These are phyloP conservation scores for Trichoderma pleuroti DNA, from an alignment of 2,329 filamentous ascomycete genomes.

Conservation along the genomic window DNA sequence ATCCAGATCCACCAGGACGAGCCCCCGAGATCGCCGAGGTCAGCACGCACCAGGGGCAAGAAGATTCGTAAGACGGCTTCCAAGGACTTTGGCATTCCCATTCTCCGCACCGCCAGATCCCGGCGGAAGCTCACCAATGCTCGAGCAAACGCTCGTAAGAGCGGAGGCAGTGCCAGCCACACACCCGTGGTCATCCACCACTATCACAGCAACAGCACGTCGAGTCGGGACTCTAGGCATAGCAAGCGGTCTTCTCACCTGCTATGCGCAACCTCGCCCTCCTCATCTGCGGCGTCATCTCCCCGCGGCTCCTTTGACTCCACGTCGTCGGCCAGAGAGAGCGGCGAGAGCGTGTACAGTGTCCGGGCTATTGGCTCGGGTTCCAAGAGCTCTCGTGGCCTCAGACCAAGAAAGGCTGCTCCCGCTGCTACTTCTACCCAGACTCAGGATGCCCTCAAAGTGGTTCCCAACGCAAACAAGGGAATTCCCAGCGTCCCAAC, in stretches of 20 bases:
- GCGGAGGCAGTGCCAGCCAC: not conserved
- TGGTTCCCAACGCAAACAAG: constrained; percentile 45
- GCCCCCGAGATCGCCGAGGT: constrained; percentile 13
- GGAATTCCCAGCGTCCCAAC: constrained; percentile 45
- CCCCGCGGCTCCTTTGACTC: constrained; percentile 13
- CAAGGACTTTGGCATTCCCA: constrained; percentile 38
- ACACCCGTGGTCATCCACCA: constrained; percentile 16
- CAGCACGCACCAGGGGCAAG: constrained; percentile 16
- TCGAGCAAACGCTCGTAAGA: constrained; percentile 22
- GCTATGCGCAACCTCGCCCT: constrained; percentile 2
- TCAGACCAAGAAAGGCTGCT: constrained; percentile 24
- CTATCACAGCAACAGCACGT: constrained; percentile 3
- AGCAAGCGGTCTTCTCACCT: constrained; percentile 25
- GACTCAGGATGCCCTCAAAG: constrained; percentile 33
- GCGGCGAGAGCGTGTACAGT: constrained; percentile 22
- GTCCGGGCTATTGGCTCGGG: constrained; percentile 21
- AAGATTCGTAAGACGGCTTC: constrained; percentile 52
- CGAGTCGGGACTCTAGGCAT: constrained; percentile 25
- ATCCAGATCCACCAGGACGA: constrained; percentile 16
- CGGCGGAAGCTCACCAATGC: constrained; percentile 26
- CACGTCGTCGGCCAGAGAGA: constrained; percentile 17
- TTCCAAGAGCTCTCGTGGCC: constrained; percentile 22
- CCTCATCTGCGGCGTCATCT: constrained; percentile 8
- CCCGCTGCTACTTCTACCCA: constrained; percentile 21
- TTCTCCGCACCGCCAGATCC: constrained; percentile 32